phyloP scores from a whole-genome alignment of 176 grass and related monocot species.

The Cenchrus purpureus region DNA sequence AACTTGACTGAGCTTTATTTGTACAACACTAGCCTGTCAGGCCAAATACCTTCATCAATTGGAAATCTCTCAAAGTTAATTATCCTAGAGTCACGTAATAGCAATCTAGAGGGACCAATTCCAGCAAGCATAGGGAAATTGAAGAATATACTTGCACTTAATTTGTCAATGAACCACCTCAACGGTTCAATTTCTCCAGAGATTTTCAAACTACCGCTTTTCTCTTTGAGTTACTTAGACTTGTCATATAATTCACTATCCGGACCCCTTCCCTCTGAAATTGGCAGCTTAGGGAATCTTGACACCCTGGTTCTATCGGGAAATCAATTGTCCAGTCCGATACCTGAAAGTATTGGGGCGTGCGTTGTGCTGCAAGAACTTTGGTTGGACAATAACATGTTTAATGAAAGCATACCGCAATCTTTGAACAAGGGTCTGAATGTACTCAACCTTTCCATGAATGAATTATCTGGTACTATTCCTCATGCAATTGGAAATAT shows the following conservation, averaged over 20 bases:
- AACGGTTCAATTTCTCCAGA: background rate
- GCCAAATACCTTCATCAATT: background rate
- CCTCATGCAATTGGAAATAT: slow-evolving; percentile 32
- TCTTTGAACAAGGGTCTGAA: slow-evolving; percentile 32
- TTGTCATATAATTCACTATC: slow-evolving; percentile 25
- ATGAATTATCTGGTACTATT: slow-evolving; percentile 38
- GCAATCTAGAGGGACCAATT: slow-evolving; percentile 1
- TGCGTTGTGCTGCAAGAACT: slow-evolving; percentile 33
- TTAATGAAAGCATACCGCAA: slow-evolving; percentile 41
- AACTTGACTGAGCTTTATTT: background rate
- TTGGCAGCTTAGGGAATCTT: slow-evolving; percentile 1
- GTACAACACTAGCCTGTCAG: slow-evolving; percentile 11
- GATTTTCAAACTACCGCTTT: background rate
- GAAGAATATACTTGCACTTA: background rate
- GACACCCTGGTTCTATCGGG: slow-evolving; percentile 14
- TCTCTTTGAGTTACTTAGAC: background rate
- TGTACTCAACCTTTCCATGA: slow-evolving; percentile 34
- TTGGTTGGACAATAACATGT: slow-evolving; percentile 41
- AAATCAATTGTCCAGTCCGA: slow-evolving; percentile 38
- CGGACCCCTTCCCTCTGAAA: slow-evolving; percentile 19
- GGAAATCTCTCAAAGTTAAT: slow-evolving; percentile 9
- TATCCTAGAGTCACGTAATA: background rate
- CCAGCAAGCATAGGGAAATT: slow-evolving; percentile 29
- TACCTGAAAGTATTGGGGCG: slow-evolving; percentile 25
- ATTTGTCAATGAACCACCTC: background rate